phyloP scores from a whole-genome alignment of 768 basidiomycete species.

The Podaxis sp. region DNA sequence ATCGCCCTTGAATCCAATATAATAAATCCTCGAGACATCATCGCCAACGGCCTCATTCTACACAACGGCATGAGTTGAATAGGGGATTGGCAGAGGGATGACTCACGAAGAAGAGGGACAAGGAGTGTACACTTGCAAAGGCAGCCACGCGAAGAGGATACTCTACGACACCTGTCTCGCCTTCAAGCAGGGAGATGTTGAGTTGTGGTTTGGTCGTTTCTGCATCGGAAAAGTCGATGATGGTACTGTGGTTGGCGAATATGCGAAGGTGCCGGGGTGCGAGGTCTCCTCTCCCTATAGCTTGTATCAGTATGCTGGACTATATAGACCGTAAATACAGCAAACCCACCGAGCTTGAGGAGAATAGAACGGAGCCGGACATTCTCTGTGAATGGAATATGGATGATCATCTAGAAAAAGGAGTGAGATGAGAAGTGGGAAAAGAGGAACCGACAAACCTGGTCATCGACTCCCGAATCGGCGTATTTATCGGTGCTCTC shows the following conservation, averaged over 20 bases:
- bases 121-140: conserved; percentile 69
- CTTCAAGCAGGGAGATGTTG: conserved; percentile 69
- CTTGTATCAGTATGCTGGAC: background rate
- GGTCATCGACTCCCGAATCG: conserved; percentile 84
- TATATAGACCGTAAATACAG: conserved; percentile 2
- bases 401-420: conserved; percentile 64
- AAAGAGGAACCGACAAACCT: conserved; percentile 43
- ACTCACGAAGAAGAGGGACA: conserved; percentile 82
- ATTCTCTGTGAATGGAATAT: conserved; percentile 78
- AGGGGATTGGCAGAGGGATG: conserved; percentile 8
- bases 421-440: conserved; percentile 13
- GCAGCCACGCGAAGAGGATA: conserved; percentile 78
- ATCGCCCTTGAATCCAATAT: conserved; percentile 83
- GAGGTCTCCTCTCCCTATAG: conserved; percentile 70
- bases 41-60: conserved; percentile 70
- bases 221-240: conserved; percentile 76
- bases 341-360: conserved; percentile 66
- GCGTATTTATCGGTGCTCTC: conserved; percentile 65
- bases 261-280: conserved; percentile 75
- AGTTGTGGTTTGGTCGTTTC: conserved; percentile 70
- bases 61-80: background rate
- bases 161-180: conserved; percentile 66
- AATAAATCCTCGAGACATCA: conserved; percentile 69
- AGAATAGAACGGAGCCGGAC: conserved; percentile 75
- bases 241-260: conserved; percentile 71